These are phyloP conservation scores for Strigomonas culicis DNA, from an alignment of 208 protist species.

Conservation along the genomic window DNA sequence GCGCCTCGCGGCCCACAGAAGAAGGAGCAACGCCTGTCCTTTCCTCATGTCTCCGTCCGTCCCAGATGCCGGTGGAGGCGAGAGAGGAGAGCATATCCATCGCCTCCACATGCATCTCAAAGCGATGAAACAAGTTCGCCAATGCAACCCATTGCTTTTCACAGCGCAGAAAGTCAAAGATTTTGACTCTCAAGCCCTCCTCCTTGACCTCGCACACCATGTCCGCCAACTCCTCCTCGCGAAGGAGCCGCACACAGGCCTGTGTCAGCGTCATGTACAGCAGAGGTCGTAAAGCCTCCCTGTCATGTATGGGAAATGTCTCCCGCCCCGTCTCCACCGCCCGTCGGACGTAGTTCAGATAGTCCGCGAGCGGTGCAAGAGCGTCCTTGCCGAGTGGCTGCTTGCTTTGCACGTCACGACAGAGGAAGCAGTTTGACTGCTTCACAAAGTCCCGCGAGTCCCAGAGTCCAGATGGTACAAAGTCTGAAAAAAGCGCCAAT, in stretches of 20 bases:
- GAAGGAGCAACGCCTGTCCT: background rate
- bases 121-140: constrained; percentile 25
- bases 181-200: constrained; percentile 31
- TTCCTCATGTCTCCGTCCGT: background rate
- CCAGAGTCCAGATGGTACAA: background rate
- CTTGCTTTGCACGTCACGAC: background rate
- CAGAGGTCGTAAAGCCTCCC: background rate
- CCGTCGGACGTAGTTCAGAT: constrained; percentile 15
- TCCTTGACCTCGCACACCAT: constrained; percentile 43
- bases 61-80: no score
- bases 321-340: constrained; percentile 4
- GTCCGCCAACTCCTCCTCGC: constrained; percentile 25
- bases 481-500: constrained; percentile 40
- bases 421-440: constrained; percentile 6
- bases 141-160: constrained; percentile 55
- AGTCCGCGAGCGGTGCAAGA: constrained; percentile 19
- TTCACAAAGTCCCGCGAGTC: background rate
- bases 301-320: constrained; percentile 7
- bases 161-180: constrained; percentile 26
- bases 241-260: no score
- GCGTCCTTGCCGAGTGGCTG: constrained; percentile 5
- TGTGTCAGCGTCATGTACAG: no score
- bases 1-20: no score
- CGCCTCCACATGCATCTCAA: constrained; percentile 19
- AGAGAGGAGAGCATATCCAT: constrained; percentile 13